Conservation (phyloP, 2,329 filamentous ascomycete species). For the Alternaria hordeiaustralica region DNA sequence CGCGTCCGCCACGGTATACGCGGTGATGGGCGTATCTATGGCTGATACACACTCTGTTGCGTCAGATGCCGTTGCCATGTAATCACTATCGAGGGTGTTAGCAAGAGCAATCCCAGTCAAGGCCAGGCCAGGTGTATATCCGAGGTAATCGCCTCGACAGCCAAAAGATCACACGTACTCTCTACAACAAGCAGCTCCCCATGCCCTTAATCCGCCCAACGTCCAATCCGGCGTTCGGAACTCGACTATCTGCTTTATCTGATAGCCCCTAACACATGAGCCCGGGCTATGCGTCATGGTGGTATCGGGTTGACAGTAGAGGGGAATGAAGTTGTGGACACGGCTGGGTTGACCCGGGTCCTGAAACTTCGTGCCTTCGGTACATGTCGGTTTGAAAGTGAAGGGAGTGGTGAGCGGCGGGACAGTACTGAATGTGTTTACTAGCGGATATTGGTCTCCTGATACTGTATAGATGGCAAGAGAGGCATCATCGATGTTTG, state of each 20-base stretch:
- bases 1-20: neutral
- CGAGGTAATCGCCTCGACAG: neutral
- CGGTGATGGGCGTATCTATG: neutral
- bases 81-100: neutral
- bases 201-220: neutral
- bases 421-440: neutral
- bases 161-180: neutral
- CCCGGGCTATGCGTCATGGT: neutral
- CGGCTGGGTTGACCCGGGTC: neutral
- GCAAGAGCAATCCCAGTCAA: neutral
- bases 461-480: neutral
- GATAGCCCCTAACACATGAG: neutral
- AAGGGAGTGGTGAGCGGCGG: neutral
- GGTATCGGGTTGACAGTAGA: neutral
- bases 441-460: neutral
- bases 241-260: neutral
- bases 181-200: neutral
- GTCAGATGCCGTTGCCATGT: neutral
- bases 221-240: neutral
- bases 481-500: neutral
- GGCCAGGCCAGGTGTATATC: neutral
- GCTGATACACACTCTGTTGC: neutral
- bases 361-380: neutral
- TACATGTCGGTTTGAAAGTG: neutral
- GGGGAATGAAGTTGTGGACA: neutral